A percentile compares a stretch with the other conserved stretches of the same genome.
phyloP scores from a whole-genome alignment of 2,329 filamentous ascomycete species.

The Claviceps humidiphila region DNA sequence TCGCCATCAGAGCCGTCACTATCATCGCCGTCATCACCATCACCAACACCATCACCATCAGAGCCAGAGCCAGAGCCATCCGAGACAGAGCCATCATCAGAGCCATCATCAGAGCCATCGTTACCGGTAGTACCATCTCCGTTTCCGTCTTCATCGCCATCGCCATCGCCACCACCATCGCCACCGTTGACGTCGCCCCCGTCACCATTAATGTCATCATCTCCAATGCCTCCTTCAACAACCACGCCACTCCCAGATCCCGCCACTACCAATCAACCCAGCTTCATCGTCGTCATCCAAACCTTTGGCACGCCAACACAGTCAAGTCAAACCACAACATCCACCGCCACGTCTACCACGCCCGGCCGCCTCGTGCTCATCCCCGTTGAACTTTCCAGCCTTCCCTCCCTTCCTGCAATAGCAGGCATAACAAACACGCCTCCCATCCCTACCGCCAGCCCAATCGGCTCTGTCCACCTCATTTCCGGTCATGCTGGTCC shows the following conservation, averaged over 20 bases:
- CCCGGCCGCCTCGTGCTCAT: conserved; percentile 15
- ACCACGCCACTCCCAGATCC: background rate
- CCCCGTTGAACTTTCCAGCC: conserved; percentile 12
- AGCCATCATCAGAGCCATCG: background rate
- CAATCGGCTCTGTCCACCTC: conserved; percentile 5
- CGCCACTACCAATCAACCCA: conserved; percentile 1
- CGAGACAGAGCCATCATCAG: background rate
- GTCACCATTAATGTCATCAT: background rate
- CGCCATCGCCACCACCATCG: background rate
- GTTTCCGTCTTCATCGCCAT: background rate
- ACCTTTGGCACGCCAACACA: conserved; percentile 14
- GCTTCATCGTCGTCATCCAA: conserved; percentile 14
- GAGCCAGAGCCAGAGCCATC: too few species aligned
- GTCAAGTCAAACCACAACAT: conserved; percentile 3
- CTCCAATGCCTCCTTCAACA: background rate
- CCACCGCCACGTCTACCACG: conserved; percentile 1
- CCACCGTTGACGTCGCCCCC: background rate
- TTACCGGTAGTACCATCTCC: background rate
- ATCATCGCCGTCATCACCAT: background rate
- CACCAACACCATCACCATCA: background rate
- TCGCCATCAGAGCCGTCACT: background rate
- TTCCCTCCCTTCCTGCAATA: background rate
- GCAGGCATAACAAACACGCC: conserved; percentile 2
- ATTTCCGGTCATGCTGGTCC: background rate
- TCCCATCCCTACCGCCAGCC: background rate